A percentile compares a stretch with the other conserved stretches of the same genome.
These are phyloP conservation scores for Trichoderma sp. DNA, from an alignment of 2,329 filamentous ascomycete genomes.

Conservation along the genomic window DNA sequence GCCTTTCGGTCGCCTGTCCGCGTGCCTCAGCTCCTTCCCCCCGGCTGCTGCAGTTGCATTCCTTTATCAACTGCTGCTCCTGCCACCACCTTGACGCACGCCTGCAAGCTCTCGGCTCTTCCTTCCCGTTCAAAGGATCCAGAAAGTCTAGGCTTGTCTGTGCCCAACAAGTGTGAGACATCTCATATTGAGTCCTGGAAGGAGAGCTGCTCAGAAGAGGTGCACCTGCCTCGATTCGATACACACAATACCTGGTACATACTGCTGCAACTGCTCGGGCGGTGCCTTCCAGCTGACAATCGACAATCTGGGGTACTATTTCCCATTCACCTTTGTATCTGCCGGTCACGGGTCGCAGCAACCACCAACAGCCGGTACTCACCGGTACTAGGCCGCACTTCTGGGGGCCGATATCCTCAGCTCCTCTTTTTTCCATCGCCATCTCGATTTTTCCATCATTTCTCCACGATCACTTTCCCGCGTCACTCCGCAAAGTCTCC, in stretches of 20 bases:
- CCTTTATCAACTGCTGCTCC: conserved; percentile 10
- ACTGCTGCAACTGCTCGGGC: background rate
- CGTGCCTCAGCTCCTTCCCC: conserved; percentile 17
- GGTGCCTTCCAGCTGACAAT: background rate
- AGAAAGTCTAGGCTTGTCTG: background rate
- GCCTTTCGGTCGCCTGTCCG: conserved; percentile 8
- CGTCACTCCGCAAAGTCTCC: background rate
- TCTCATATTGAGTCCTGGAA: no score
- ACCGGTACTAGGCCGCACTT: conserved; percentile 20
- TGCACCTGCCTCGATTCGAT: conserved; percentile 12
- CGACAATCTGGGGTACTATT: conserved; percentile 19
- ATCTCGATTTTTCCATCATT: background rate
- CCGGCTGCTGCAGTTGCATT: background rate
- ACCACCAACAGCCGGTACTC: conserved; percentile 5
- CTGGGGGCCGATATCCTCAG: conserved; percentile 5
- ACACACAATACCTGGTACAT: background rate
- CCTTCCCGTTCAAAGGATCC: background rate
- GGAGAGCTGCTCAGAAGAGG: background rate
- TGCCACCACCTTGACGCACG: conserved; percentile 2
- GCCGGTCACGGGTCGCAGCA: conserved; percentile 11
- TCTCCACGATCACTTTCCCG: background rate
- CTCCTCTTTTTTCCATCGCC: background rate
- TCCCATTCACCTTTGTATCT: background rate
- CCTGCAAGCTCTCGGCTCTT: conserved; percentile 2
- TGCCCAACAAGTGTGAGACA: no score